phyloP scores from a whole-genome alignment of 805 yeast species.

The Nadsonia fulvescens region DNA sequence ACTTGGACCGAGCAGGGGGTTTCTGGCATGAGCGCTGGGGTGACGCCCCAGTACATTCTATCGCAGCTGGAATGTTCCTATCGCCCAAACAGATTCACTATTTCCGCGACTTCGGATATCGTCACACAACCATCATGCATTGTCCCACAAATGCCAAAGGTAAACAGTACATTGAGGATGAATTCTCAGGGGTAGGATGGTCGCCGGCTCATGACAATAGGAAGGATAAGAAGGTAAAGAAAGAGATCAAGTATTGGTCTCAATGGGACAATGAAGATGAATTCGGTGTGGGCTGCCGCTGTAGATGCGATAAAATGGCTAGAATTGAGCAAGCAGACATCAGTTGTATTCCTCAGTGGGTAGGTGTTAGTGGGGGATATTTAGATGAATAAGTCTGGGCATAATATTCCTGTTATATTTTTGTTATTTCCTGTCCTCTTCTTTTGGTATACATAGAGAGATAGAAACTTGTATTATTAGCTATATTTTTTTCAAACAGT shows the following conservation, averaged over 20 bases:
- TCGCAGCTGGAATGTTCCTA: slow-evolving; percentile 66
- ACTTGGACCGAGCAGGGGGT: slow-evolving; percentile 58
- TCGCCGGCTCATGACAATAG: slow-evolving; percentile 4
- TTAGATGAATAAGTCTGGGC: slow-evolving; percentile 5
- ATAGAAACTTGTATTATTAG: too few species aligned
- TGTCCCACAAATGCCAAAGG: slow-evolving; percentile 60
- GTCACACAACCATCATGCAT: slow-evolving; percentile 64
- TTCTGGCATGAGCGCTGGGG: slow-evolving; percentile 93
- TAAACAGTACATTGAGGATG: slow-evolving; percentile 5
- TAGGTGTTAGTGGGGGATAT: slow-evolving; percentile 18
- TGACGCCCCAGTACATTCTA: slow-evolving; percentile 86
- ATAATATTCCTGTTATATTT: too few species aligned
- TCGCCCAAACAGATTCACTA: slow-evolving; percentile 62
- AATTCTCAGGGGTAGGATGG: slow-evolving; percentile 3
- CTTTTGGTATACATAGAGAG: too few species aligned
- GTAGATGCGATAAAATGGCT: slow-evolving; percentile 45
- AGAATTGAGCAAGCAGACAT: slow-evolving; percentile 20
- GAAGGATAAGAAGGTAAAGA: slow-evolving; percentile 15
- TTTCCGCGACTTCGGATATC: slow-evolving; percentile 83
- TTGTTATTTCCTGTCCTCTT: too few species aligned
- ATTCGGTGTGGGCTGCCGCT: slow-evolving; percentile 66
- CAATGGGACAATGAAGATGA: slow-evolving; percentile 20
- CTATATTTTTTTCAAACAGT: too few species aligned
- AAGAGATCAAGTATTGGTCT: slow-evolving; percentile 23
- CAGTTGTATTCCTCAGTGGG: slow-evolving; percentile 18